Conservation (phyloP, 768 basidiomycete genomes). For the Naganishia kalamii region DNA sequence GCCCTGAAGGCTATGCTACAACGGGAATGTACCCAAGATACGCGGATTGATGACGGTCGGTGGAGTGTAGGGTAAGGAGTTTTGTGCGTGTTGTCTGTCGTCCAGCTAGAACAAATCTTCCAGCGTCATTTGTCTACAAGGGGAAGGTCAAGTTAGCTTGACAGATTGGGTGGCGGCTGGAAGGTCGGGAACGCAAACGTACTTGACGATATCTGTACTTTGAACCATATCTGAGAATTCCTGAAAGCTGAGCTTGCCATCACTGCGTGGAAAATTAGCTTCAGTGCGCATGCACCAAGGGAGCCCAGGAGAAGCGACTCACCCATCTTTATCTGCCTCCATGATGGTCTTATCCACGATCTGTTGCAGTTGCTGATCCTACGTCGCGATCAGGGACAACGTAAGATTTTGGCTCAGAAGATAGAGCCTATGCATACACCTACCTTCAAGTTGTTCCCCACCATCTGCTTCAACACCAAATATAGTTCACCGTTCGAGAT, state of each 20-base stretch:
- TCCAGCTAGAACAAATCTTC: conserved; percentile 76
- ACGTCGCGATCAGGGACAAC: not conserved
- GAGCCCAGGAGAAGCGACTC: conserved; percentile 13
- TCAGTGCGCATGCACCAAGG: too few species aligned
- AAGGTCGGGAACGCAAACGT: conserved; percentile 4
- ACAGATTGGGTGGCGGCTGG: not conserved
- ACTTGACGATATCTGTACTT: conserved; percentile 94
- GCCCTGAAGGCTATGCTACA: not conserved
- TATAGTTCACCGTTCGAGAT: conserved; percentile 99
- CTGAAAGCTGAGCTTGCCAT: conserved; percentile 94
- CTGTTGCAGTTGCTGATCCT: conserved; percentile 98
- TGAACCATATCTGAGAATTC: conserved; percentile 96
- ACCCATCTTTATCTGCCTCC: conserved; percentile 96
- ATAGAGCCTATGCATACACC: conserved; percentile 10
- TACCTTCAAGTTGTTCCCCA: conserved; percentile 96
- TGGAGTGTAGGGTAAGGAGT: not conserved
- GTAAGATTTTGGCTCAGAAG: not conserved
- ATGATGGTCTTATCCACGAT: conserved; percentile 99
- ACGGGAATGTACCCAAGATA: not conserved
- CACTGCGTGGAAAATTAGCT: conserved; percentile 45
- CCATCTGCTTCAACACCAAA: conserved; percentile 99
- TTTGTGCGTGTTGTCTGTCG: not conserved
- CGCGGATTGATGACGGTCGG: not conserved
- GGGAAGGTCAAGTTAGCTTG: not conserved
- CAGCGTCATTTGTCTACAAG: conserved; percentile 72